Evolutionary conservation across 345 rosid species (phyloP), one percentile per base, ranked within the genome.

Genomic region (Limnanthes douglasii): DNA sequence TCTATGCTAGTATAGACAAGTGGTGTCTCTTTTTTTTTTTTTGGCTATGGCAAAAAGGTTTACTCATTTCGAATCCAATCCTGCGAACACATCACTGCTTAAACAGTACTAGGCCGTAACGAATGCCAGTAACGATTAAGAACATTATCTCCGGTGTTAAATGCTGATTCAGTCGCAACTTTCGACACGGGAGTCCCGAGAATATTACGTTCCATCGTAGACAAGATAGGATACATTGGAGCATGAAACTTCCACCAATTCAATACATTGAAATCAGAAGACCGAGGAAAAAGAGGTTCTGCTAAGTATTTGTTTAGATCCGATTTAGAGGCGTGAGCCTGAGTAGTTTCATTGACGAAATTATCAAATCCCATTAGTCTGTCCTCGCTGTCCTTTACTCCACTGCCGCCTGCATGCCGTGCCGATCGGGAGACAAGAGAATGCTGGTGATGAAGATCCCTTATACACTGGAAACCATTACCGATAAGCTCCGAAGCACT

Each of bases 221-320:
- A 75, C n/a, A 83, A 54, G 32, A 75, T 53, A 2, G 95, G 92
- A 46, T 83, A 78, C 56, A 70, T 62, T 0, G 86, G 77, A 8
- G 85, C 66, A 37, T 78, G 83, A 57, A 78, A 86, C 39, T 72
- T 78, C 92, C 92, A 83, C 95, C 95, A 78, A 39, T 72, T 78
- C 11, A 83, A 49, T 26, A 83, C 54, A 46, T 66, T 57, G 26
- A 78, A 75, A 43, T 78, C 83, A 1, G 45, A 65, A 19, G 62
- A 63, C 0, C 86, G 77, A 11, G 95, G 95, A 46, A 83, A 78
- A 6, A 78, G 79, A 6, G 86, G 83, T 28, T 83, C 95, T 43
- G 78, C 86, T 61, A 83, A 53, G 62, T 78, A 83, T 75, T 68
- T 78, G 22, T 74, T 83, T 27, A 78, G 47, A 50, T 83, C 95